Conservation (phyloP, 805 yeast species). For the Candida insectorum region DNA sequence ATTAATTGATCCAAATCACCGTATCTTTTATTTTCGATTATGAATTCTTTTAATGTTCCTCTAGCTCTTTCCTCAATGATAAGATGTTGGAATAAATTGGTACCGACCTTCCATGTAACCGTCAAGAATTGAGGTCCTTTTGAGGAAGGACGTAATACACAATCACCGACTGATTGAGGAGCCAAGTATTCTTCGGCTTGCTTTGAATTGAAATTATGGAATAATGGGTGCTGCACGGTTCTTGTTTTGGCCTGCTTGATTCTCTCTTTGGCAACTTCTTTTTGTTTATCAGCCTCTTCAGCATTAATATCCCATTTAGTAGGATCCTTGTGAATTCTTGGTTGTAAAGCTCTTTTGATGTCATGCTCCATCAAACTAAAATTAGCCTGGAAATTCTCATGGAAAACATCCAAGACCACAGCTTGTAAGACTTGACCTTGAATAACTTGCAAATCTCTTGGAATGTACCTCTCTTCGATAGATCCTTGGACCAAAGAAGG, state of each 20-base stretch:
- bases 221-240: conserved; percentile 87
- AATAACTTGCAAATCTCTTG: conserved; percentile 40
- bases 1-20: conserved; percentile 92
- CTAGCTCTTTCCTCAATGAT: conserved; percentile 76
- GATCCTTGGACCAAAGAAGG: conserved; percentile 41
- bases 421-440: conserved; percentile 86
- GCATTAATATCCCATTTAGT: conserved; percentile 78
- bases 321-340: conserved; percentile 49
- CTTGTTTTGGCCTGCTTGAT: conserved; percentile 68
- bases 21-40: conserved; percentile 70
- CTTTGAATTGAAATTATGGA: conserved; percentile 72
- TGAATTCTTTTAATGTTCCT: conserved; percentile 53
- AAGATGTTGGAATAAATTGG: conserved; percentile 85
- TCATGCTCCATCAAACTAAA: conserved; percentile 69
- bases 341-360: conserved; percentile 50
- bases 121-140: conserved; percentile 85
- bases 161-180: conserved; percentile 83
- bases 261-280: conserved; percentile 58
- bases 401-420: conserved; percentile 66
- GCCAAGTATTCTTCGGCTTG: conserved; percentile 95
- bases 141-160: conserved; percentile 92
- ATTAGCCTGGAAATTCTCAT: conserved; percentile 70
- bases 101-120: conserved; percentile 94
- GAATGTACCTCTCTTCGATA: conserved; percentile 44
- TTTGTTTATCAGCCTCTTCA: conserved; percentile 61